Base-by-base conservation (phyloP, 148 eudicot species). In the Dianthus caryophyllus region DNA sequence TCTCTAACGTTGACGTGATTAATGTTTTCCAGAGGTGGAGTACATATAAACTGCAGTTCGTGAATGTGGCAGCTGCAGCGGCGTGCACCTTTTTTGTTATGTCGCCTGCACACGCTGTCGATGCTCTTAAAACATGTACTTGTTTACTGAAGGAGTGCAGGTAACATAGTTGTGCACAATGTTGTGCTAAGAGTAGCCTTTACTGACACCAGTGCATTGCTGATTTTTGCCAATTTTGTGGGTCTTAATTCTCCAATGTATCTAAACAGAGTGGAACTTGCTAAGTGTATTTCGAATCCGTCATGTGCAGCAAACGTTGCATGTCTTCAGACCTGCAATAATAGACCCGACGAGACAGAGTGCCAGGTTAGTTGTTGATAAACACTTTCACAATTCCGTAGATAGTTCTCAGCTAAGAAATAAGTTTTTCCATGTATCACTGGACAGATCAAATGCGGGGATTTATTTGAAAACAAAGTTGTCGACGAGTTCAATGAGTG, bases 281-380 rank as follows among this genome's bases (percentile, higher is more conserved):
- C 96, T 50, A 94, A 94, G 85, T 94, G 99, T 78, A 81, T 94
- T 61, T 83, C 93, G 30, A 94, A 94, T 75, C 99, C 99, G 43
- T 83, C 97, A 55, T 94, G 99, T 84, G 99, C 99, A 57, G 99
- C 99, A 66, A 94, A 90, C 72, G 75, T 94, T 74, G 99, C 99
- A n/a, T 94, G 99, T 71, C 86, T 94, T 22, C 96, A 94, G 76
- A 90, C 99, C 36, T 94, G 97, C 84, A 94, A 90, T 77, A 78
- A 88, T 62, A 83, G 97, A 65, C 97, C 99, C 31, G 99, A 94
- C 65, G 97, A 94, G 77, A 94, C 97, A 2, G 99, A 94, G 66
- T 94, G 99, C 83, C 99, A 90, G 85, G 96, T 90, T 56, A 71
- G 59, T 74, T 76, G 15, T 31, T 54, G 44, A 2, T 48, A 72